These are phyloP conservation scores for Pinus tabuliformis DNA, from an alignment of 75 land plant genomes.

Conservation along the genomic window DNA sequence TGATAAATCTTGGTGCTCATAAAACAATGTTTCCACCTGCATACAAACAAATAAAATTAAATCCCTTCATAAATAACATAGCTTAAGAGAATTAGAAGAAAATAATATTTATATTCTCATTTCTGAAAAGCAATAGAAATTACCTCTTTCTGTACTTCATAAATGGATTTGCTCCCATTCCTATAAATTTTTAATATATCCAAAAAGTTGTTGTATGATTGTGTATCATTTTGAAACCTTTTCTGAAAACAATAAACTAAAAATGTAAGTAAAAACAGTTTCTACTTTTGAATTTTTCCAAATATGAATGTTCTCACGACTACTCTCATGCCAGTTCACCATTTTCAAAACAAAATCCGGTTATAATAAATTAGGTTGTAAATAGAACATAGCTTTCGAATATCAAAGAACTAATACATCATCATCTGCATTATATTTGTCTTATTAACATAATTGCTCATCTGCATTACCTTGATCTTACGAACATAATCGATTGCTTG, in stretches of 20 bases:
- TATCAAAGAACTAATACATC: neutral
- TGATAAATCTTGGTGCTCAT: constrained; percentile 66
- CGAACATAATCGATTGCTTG: constrained; percentile 40
- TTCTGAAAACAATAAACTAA: no score
- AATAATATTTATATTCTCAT: no score
- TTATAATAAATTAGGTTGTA: neutral
- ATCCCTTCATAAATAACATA: neutral
- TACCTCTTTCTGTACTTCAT: no score
- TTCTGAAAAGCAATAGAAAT: no score
- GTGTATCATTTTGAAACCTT: neutral
- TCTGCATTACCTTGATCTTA: no score
- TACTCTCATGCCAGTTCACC: neutral
- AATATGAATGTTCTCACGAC: no score
- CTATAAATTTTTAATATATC: constrained; percentile 79
- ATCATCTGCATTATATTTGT: constrained; percentile 51
- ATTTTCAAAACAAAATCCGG: neutral
- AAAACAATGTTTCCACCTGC: constrained; percentile 71
- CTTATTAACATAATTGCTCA: constrained; percentile 71
- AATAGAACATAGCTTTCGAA: neutral
- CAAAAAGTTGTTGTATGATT: constrained; percentile 79
- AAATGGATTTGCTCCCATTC: constrained; percentile 69
- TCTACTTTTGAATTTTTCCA: no score
- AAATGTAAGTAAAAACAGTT: constrained; percentile 1
- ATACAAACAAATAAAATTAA: neutral
- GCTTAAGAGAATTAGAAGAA: no score